Base-by-base conservation (phyloP, 1,139 yeast genomes). In the Candida tetrigidarum region DNA sequence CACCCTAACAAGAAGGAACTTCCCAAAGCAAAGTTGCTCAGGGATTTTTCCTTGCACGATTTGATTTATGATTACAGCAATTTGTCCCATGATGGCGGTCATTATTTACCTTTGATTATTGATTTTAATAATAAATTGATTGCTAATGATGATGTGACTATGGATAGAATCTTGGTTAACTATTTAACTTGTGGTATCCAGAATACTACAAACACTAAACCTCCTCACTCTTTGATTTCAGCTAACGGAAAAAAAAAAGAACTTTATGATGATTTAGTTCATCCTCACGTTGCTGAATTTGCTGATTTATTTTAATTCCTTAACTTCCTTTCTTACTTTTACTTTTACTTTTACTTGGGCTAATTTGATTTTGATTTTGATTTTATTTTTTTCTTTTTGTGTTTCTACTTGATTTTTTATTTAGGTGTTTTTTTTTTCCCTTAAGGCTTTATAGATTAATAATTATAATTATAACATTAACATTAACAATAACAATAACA, bases 91-190 rank as follows among this genome's bases (percentile, higher is more conserved):
- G 20, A 41, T n/a, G 25, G 25, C 25, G 25, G 25, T 10, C 25
- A 5, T 25, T 25, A 40, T 27, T 29, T 41, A 25, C 46, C 86
- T 84, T 66, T 83, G 48, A 69, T 81, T 30, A 80, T 82, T 42
- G 88, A 83, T 63, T 79, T 81, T 74, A 74, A 74, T 44, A 74
- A 80, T 57, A 62, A 68, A 43, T 60, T 75, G 56, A 65, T 81
- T 46, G 86, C 86, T 3, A 72, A 74, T 47, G 78, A 78, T 53
- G 74, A 71, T 42, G 58, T 62, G 10, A 67, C 76, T 40, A 64
- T 75, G 49, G 71, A 69, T 52, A 55, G 78, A 35, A 68, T 75
- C 47, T 67, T 75, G 68, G 65, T 67, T 34, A 71, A 75, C 60
- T 73, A 71, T 57, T 59, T 64, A 49, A 56, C 64, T 42, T 67